Conservation (phyloP, 257 asterid species). For the Verbena officinalis region DNA sequence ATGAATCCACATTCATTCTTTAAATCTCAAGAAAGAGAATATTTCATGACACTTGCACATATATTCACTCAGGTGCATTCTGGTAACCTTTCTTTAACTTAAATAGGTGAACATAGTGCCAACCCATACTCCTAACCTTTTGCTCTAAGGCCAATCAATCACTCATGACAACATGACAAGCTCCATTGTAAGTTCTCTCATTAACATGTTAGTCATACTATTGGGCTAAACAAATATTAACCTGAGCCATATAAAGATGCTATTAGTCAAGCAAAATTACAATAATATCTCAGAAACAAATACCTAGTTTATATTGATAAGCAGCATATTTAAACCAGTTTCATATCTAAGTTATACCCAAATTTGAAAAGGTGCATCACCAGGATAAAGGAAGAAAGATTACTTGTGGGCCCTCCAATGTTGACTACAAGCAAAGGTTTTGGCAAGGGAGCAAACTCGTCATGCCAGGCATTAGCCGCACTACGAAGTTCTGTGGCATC, state of each 20-base stretch:
- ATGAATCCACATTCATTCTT: slow-evolving; percentile 1
- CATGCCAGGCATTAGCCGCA: slow-evolving; percentile 88
- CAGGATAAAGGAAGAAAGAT: slow-evolving; percentile 30
- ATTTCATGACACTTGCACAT: not conserved
- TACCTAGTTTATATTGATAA: not conserved
- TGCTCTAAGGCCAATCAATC: slow-evolving; percentile 13
- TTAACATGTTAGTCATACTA: not conserved
- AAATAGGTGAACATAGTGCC: slow-evolving; percentile 4
- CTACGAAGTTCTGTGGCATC: slow-evolving; percentile 79
- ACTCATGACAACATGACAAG: not conserved
- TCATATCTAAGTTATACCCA: slow-evolving; percentile 4
- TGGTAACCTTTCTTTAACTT: not conserved
- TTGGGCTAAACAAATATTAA: slow-evolving; percentile 5
- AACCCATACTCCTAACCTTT: not conserved
- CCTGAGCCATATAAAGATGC: not conserved
- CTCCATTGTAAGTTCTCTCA: not conserved
- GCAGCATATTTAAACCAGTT: not conserved
- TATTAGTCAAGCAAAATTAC: not conserved
- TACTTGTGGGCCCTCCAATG: slow-evolving; percentile 97
- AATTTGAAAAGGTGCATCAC: slow-evolving; percentile 21
- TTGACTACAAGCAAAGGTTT: slow-evolving; percentile 91
- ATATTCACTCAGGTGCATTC: not conserved
- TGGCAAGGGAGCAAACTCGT: slow-evolving; percentile 81
- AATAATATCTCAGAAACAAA: not conserved
- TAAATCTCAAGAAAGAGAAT: slow-evolving; percentile 15